A percentile compares a stretch with the other conserved stretches of the same genome.
Conservation (phyloP, 2,329 filamentous ascomycete species). For the Curvularia lunata region DNA sequence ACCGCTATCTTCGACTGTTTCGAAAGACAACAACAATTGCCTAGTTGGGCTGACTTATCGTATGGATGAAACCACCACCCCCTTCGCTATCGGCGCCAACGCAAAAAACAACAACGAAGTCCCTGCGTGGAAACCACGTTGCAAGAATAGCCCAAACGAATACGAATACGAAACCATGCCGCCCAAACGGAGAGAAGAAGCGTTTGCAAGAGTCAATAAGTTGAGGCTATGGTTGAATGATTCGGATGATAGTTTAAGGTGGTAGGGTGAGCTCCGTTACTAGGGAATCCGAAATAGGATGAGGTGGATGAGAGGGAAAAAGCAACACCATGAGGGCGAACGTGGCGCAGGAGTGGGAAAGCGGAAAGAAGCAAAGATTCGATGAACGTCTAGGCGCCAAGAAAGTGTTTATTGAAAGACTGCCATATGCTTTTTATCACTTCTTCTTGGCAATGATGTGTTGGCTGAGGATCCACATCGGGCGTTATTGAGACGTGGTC, state of each 20-base stretch:
- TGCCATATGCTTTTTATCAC: neutral
- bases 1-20: neutral
- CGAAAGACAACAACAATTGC: neutral
- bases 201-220: constrained; percentile 5
- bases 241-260: neutral
- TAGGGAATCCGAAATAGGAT: neutral
- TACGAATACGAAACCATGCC: constrained; percentile 1
- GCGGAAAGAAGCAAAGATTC: neutral
- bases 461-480: neutral
- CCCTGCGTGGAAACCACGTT: too few species aligned
- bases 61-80: neutral
- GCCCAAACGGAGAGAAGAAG: neutral
- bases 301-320: neutral
- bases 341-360: neutral
- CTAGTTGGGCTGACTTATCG: neutral
- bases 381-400: neutral
- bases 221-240: neutral
- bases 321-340: neutral
- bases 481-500: neutral
- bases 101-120: neutral
- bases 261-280: neutral
- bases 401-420: neutral
- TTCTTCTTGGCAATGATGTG: neutral
- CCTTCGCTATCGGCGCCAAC: neutral
- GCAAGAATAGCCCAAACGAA: neutral